A percentile compares a stretch with the other conserved stretches of the same genome.
Evolutionary conservation across 2,329 filamentous ascomycete species (phyloP).

Genomic region (Xylaria sp.): DNA sequence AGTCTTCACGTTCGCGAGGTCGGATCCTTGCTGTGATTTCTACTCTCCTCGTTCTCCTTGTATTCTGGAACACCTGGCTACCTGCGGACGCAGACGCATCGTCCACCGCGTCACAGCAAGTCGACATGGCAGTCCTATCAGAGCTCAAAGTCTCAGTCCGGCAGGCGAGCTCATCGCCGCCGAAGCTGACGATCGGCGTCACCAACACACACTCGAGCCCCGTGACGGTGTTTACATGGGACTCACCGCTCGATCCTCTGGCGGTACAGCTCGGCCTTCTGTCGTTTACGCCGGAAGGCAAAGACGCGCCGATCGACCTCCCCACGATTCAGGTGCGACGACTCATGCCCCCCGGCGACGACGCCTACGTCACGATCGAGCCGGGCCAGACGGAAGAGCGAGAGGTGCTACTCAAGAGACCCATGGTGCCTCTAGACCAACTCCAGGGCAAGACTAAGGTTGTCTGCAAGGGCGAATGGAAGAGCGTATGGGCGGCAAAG

Average conservation of each 20-base stretch:
- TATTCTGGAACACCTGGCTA: conserved; percentile 37
- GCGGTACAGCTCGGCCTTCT: conserved; percentile 57
- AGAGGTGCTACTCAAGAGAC: conserved; percentile 53
- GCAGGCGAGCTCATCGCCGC: conserved; percentile 46
- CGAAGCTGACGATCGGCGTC: conserved; percentile 53
- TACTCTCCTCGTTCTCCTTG: conserved; percentile 23
- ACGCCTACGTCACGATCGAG: conserved; percentile 54
- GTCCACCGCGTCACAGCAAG: conserved; percentile 9
- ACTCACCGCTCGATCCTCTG: conserved; percentile 58
- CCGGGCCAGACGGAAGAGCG: conserved; percentile 52
- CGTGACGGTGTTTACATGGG: conserved; percentile 57
- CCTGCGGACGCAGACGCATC: conserved; percentile 12
- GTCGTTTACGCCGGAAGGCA: conserved; percentile 53
- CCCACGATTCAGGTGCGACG: conserved; percentile 54
- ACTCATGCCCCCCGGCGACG: conserved; percentile 55
- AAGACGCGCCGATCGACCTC: conserved; percentile 51
- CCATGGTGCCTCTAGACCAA: conserved; percentile 51
- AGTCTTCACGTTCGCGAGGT: conserved; percentile 29
- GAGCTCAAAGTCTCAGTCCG: conserved; percentile 48
- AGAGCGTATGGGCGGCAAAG: conserved; percentile 51
- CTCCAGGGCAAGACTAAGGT: conserved; percentile 51
- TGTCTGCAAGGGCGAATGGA: conserved; percentile 54
- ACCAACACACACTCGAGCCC: conserved; percentile 54
- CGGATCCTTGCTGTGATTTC: conserved; percentile 37
- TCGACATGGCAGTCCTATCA: conserved; percentile 42